Evolutionary conservation across 768 basidiomycete genomes (phyloP).

Genomic region (Agaricus blazei): DNA sequence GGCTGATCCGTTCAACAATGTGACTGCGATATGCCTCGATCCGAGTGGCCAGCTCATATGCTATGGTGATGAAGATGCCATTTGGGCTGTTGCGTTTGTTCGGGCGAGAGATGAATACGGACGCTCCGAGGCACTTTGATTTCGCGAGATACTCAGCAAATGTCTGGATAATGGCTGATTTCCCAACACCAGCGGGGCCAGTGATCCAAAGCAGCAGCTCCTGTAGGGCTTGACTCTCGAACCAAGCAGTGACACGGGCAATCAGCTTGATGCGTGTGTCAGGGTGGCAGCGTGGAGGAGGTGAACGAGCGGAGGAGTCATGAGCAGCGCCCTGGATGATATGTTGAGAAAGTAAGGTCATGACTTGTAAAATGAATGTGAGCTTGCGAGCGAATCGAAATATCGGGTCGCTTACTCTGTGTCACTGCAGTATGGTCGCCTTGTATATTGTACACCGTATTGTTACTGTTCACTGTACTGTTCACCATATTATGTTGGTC

Average conservation of each 20-base stretch:
- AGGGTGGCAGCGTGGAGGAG: slow-evolving; percentile 1
- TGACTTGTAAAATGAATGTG: not conserved
- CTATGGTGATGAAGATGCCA: not conserved
- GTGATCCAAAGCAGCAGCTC: not conserved
- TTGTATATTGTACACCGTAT: no score
- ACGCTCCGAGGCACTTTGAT: not conserved
- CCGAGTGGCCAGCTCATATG: not conserved
- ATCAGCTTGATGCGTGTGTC: not conserved
- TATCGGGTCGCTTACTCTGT: no score
- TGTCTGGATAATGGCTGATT: slow-evolving; percentile 4
- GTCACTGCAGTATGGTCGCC: no score
- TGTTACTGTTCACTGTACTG: no score
- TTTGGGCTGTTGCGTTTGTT: not conserved
- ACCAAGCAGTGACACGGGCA: not conserved
- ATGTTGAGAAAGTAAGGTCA: not conserved
- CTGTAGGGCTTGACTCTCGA: not conserved
- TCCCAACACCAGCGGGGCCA: slow-evolving; percentile 9
- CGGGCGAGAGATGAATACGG: slow-evolving; percentile 2
- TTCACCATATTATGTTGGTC: no score
- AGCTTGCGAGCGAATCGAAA: no score
- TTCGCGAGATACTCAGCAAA: not conserved
- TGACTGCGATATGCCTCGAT: not conserved
- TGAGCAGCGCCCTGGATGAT: not conserved
- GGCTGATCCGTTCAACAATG: not conserved
- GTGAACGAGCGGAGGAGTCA: not conserved